Conservation (phyloP, 352 stramenopile species). For the Saprolegnia diclina region DNA sequence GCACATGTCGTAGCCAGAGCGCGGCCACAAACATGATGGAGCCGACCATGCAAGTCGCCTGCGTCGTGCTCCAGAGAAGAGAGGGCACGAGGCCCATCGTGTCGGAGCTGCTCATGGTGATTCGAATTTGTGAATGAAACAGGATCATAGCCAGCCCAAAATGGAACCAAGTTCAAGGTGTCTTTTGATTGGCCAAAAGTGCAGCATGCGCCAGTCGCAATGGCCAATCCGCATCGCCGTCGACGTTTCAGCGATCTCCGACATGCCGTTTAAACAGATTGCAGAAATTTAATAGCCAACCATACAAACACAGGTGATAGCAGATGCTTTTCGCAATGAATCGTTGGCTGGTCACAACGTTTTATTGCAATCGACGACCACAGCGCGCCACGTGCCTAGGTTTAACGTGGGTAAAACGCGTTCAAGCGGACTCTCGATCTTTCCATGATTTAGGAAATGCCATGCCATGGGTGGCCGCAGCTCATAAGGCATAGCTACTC, state of each 20-base stretch:
- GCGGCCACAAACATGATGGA: conserved; percentile 26
- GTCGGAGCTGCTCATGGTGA: neutral
- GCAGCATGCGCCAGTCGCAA: neutral
- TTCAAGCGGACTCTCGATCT: too few relatives aligned
- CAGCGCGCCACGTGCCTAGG: too few relatives aligned
- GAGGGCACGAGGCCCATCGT: neutral
- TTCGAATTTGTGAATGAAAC: neutral
- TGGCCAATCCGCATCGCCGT: neutral
- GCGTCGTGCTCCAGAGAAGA: conserved; percentile 2
- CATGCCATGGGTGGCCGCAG: too few relatives aligned
- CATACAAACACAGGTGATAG: too few relatives aligned
- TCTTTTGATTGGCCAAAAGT: neutral
- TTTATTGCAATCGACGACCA: neutral
- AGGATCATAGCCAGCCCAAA: neutral
- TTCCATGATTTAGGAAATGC: too few relatives aligned
- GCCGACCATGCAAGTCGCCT: conserved; percentile 7
- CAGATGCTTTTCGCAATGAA: neutral
- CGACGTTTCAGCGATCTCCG: neutral
- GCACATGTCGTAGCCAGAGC: conserved; percentile 20
- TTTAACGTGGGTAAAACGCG: too few relatives aligned
- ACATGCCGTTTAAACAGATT: neutral
- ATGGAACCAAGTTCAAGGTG: conserved; percentile 10
- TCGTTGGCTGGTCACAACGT: neutral
- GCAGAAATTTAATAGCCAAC: too few relatives aligned
- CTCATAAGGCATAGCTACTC: too few relatives aligned